These are phyloP conservation scores for Paramecium octaurelia DNA, from an alignment of 73 alveolate genomes.

Conservation along the genomic window DNA sequence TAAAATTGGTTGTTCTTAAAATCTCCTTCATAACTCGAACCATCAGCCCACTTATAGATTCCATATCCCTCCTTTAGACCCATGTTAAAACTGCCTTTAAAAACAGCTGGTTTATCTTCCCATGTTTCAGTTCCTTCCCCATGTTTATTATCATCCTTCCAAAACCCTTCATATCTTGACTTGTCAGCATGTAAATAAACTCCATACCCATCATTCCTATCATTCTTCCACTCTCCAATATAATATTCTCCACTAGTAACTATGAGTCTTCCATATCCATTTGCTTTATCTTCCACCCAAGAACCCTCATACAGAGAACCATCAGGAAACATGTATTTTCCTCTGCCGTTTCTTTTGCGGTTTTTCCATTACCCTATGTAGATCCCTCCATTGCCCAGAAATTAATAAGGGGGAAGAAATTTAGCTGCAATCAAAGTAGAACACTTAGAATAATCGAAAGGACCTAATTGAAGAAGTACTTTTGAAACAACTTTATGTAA, in stretches of 20 bases:
- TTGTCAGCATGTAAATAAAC: constrained; percentile 58
- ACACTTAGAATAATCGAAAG: neutral
- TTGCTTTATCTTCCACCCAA: neutral
- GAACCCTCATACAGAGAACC: neutral
- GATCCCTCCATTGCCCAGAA: neutral
- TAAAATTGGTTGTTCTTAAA: constrained; percentile 27
- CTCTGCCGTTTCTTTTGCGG: constrained; percentile 67
- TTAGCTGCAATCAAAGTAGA: neutral
- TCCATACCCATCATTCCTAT: constrained; percentile 72
- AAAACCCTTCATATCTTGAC: constrained; percentile 46
- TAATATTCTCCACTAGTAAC: constrained; percentile 66
- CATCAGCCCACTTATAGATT: constrained; percentile 60
- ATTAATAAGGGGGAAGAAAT: neutral
- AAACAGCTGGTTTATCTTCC: constrained; percentile 69
- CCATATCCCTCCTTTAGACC: constrained; percentile 51
- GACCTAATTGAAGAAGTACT: neutral
- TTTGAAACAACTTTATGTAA: neutral
- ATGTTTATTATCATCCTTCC: constrained; percentile 66
- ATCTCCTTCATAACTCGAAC: neutral
- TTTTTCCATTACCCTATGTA: constrained; percentile 70
- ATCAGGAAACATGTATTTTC: constrained; percentile 39
- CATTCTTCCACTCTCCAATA: constrained; percentile 73
- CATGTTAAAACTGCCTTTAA: constrained; percentile 60
- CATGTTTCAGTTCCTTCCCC: constrained; percentile 77
- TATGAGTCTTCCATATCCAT: constrained; percentile 58